Percentiles rank a stretch among this genome's conserved stretches.
phyloP scores from a whole-genome alignment of 257 asterid species.

The Knoxia roxburghii region DNA sequence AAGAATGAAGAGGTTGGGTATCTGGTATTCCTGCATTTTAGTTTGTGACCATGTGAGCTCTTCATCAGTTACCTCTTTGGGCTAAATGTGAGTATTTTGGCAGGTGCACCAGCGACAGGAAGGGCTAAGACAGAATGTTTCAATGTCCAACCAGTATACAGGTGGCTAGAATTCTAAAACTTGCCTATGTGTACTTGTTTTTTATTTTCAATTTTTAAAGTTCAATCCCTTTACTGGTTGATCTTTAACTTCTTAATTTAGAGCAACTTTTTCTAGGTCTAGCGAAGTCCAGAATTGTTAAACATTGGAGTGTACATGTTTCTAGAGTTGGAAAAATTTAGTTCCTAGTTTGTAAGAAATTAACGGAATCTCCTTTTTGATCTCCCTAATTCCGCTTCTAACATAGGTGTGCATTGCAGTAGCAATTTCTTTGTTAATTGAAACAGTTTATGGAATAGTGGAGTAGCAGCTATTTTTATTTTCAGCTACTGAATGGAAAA shows the following conservation, averaged over 20 bases:
- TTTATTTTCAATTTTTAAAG: background rate
- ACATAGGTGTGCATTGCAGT: background rate
- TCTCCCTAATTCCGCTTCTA: background rate
- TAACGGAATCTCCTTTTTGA: background rate
- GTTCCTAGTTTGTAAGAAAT: background rate
- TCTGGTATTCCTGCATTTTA: slow-evolving; percentile 13
- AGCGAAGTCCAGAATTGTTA: background rate
- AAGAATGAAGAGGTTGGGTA: slow-evolving; percentile 61
- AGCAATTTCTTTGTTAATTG: background rate
- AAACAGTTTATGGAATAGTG: background rate
- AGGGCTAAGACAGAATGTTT: slow-evolving; percentile 32
- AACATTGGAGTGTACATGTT: background rate
- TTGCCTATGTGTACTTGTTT: background rate
- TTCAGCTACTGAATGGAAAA: slow-evolving; percentile 1
- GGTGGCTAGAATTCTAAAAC: slow-evolving; percentile 28
- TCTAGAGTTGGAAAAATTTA: too few species aligned
- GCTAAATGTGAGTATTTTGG: slow-evolving; percentile 21
- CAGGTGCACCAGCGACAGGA: slow-evolving; percentile 42
- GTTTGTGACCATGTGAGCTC: slow-evolving; percentile 6
- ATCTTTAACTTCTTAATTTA: background rate
- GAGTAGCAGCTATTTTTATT: background rate
- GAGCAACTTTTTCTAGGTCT: background rate
- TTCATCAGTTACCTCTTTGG: slow-evolving; percentile 10
- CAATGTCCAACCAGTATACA: slow-evolving; percentile 27
- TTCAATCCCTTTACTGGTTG: background rate